Evolutionary conservation across 1,139 yeast species (phyloP), one percentile per base, ranked within the genome.

Genomic region (Nematodospora anomalae): DNA sequence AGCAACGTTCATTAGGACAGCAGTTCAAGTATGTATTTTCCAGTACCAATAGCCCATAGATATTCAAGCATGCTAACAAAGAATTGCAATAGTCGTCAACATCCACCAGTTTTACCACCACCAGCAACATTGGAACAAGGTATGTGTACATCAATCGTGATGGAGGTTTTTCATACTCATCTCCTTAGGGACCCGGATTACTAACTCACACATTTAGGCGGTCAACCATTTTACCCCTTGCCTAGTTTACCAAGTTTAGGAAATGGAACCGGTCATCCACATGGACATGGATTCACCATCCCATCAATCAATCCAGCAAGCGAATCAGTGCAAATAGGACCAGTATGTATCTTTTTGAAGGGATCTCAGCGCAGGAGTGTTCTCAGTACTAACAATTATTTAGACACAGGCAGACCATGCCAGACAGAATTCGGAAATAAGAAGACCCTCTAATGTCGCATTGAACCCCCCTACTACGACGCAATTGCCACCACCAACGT

Each of bases 71-170:
- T 53, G 62, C 68, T 64, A 64, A 65, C 67, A 38, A 25, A 16
- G 11, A 13, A 14, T 40, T 38, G n/a, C n/a, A 18, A 32, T 50
- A 64, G 70, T 47, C 75, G 75, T 51, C 76, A 60, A 52, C 70
- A 66, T 41, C 76, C 78, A 10, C 77, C 80, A 6, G 76, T 74
- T 23, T 68, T 76, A 44, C 80, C 80, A 2, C 80, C 80, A 7
- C 79, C 80, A 8, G 75, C 78, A 12, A 66, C 75, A 28, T 63
- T 74, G 49, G 78, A 73, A 48, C 59, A 76, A 41, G 76, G 76
- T 61, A 65, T 51, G 68, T 67, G 32, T 26, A 23, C 16, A 18
- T 22, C n/a, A 16, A 20, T 12, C 15, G 11, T n/a, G 13, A 21
- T 13, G 3, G 10, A 21, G 13, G n/a, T 28, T n/a, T 20, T 18